Evolutionary conservation across 345 rosid species (phyloP).

Genomic region (Gossypioides kirkii): DNA sequence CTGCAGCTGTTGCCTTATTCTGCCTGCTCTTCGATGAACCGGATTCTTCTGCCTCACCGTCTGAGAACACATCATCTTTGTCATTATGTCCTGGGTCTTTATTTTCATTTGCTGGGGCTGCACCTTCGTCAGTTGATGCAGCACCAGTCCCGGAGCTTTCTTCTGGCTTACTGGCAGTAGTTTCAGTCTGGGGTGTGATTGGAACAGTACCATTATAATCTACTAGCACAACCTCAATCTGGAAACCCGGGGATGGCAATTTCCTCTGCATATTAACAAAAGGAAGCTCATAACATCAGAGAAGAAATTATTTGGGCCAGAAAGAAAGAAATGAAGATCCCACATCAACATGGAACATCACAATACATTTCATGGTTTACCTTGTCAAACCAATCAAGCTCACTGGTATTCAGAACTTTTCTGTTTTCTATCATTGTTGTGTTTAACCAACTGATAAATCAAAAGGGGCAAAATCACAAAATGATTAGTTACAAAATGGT

Average conservation of each 20-base stretch:
- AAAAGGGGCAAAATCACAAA: conserved; percentile 5
- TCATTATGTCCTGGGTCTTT: conserved; percentile 38
- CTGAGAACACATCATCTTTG: conserved; percentile 78
- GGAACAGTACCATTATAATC: conserved; percentile 38
- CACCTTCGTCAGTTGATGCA: conserved; percentile 25
- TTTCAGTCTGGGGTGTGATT: conserved; percentile 25
- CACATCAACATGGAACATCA: neutral
- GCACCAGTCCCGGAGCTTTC: conserved; percentile 37
- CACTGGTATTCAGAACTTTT: conserved; percentile 50
- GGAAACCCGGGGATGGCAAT: conserved; percentile 80
- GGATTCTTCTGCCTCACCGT: conserved; percentile 47
- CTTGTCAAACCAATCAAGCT: conserved; percentile 79
- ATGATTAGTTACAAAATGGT: conserved; percentile 7
- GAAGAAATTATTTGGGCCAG: neutral
- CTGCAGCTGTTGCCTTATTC: conserved; percentile 29
- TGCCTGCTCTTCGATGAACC: conserved; percentile 30
- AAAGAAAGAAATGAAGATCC: conserved; percentile 6
- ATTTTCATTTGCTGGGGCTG: conserved; percentile 34
- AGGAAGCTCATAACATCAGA: conserved; percentile 2
- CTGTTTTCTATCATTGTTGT: conserved; percentile 82
- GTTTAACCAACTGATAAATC: conserved; percentile 65
- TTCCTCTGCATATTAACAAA: conserved; percentile 50
- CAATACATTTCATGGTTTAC: conserved; percentile 25
- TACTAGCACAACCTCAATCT: conserved; percentile 68
- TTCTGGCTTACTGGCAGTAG: conserved; percentile 30